Evolutionary conservation across 495 filamentous ascomycete genomes (phyloP).

Genomic region (Aspergillus conjunctus): DNA sequence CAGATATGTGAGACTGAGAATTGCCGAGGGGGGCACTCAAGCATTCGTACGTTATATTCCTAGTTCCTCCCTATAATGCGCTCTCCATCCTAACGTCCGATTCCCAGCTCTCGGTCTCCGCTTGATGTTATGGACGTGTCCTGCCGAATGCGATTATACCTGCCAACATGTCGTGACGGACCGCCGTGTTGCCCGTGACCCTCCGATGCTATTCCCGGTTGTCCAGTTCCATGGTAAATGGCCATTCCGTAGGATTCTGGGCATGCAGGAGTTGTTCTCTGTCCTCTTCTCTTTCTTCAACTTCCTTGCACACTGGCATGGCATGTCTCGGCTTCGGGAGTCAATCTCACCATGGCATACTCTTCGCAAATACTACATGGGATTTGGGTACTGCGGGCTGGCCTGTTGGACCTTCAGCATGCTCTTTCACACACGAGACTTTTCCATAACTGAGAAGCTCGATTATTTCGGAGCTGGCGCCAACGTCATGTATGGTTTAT

Average conservation of each 20-base stretch:
- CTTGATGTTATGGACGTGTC: conserved; percentile 65
- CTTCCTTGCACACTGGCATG: conserved; percentile 80
- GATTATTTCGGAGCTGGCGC: conserved; percentile 97
- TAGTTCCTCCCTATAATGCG: background rate
- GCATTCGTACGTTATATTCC: conserved; percentile 45
- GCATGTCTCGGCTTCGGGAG: conserved; percentile 68
- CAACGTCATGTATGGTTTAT: conserved; percentile 86
- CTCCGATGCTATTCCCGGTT: conserved; percentile 63
- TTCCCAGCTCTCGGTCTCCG: conserved; percentile 50
- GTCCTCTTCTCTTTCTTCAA: conserved; percentile 94
- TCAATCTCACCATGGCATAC: conserved; percentile 71
- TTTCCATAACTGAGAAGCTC: conserved; percentile 81
- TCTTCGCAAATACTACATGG: conserved; percentile 76
- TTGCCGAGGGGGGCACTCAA: conserved; percentile 59
- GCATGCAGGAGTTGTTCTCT: conserved; percentile 91
- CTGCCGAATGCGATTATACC: conserved; percentile 94
- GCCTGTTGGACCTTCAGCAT: conserved; percentile 84
- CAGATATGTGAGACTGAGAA: conserved; percentile 84
- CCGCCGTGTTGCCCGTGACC: conserved; percentile 63
- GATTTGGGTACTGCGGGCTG: conserved; percentile 79
- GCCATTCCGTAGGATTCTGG: conserved; percentile 88
- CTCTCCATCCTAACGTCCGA: background rate
- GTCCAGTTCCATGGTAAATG: conserved; percentile 99
- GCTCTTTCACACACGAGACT: conserved; percentile 90
- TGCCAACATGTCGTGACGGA: conserved; percentile 94